phyloP scores from a whole-genome alignment of 1,284 basidiomycete genomes.

The Trichosporon asahii region DNA sequence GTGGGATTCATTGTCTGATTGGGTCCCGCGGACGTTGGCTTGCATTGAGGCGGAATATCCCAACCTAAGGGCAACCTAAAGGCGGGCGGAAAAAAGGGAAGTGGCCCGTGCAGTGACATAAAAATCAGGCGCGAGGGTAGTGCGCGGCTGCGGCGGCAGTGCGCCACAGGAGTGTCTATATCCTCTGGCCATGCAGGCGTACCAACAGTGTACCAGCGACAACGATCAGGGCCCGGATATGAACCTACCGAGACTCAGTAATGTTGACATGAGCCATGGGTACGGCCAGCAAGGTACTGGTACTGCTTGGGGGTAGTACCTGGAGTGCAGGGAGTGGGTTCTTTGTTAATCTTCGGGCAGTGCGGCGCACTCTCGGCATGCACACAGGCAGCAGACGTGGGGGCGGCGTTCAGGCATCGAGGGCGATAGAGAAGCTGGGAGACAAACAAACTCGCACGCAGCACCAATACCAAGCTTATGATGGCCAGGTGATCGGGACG shows the following conservation, averaged over 20 bases:
- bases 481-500: neutral
- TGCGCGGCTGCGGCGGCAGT: neutral
- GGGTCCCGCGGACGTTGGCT: neutral
- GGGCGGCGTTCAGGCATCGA: neutral
- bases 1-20: neutral
- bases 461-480: neutral
- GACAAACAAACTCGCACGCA: neutral
- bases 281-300: neutral
- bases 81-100: neutral
- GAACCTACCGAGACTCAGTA: neutral
- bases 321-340: neutral
- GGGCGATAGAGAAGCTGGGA: no score
- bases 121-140: conserved; percentile 7
- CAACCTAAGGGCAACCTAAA: neutral
- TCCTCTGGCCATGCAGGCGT: no score
- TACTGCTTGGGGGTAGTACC: neutral
- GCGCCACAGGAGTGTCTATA: neutral
- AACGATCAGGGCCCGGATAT: neutral
- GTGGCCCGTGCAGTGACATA: neutral
- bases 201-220: no score
- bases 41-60: neutral
- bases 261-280: conserved; percentile 8
- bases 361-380: neutral
- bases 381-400: neutral
- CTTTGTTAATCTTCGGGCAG: neutral